phyloP scores from a whole-genome alignment of 2,329 filamentous ascomycete genomes.

The Ramularia endophylla region DNA sequence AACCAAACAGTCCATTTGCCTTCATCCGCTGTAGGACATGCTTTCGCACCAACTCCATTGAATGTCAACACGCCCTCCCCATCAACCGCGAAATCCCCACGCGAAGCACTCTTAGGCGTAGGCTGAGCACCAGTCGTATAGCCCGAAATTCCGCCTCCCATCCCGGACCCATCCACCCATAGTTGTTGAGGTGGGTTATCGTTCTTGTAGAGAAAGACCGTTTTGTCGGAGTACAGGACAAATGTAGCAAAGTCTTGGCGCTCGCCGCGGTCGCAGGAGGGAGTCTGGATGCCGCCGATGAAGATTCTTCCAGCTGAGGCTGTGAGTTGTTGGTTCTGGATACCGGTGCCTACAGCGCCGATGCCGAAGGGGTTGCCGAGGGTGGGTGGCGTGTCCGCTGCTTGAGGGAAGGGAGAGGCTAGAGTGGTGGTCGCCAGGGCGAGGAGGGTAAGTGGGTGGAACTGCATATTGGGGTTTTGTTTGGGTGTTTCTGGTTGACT shows the following conservation, averaged over 20 bases:
- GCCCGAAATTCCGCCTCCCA: slow-evolving; percentile 3
- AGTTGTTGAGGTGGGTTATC: slow-evolving; percentile 1
- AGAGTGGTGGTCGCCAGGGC: no score
- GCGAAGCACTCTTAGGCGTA: background rate
- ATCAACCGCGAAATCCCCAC: slow-evolving; percentile 1
- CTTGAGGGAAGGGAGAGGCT: no score
- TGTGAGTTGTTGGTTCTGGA: background rate
- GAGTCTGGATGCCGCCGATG: slow-evolving; percentile 4
- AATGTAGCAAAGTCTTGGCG: slow-evolving; percentile 5
- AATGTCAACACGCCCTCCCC: background rate
- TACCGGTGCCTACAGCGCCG: background rate
- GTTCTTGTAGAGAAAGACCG: slow-evolving; percentile 1
- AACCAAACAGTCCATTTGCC: slow-evolving; percentile 1
- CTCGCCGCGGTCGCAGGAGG: background rate
- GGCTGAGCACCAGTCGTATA: background rate
- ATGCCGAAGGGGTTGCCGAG: slow-evolving; percentile 3
- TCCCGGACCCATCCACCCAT: background rate
- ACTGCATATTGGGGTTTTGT: no score
- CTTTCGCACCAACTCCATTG: slow-evolving; percentile 1
- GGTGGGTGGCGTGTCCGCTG: background rate
- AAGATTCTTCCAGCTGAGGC: slow-evolving; percentile 1
- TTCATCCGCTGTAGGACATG: slow-evolving; percentile 2
- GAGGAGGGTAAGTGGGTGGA: no score
- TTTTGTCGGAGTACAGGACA: slow-evolving; percentile 1
- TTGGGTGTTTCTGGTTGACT: no score